Evolutionary conservation across 441 rosid species (phyloP).

Genomic region (Aquilaria agallochum): DNA sequence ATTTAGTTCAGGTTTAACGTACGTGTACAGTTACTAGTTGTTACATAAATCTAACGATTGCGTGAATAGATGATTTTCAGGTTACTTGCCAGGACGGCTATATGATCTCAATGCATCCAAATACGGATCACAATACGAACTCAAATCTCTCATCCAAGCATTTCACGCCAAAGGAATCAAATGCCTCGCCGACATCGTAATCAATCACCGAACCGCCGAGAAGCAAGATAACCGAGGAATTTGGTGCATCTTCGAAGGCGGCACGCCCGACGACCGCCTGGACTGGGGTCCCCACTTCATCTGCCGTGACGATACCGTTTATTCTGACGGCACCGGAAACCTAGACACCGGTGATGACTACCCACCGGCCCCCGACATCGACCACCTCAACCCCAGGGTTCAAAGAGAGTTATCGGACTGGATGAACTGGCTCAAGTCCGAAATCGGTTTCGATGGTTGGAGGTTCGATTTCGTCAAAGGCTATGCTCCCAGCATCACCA

Average conservation of each 20-base stretch:
- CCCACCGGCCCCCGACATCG: constrained; percentile 67
- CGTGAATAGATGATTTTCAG: constrained; percentile 18
- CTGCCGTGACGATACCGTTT: constrained; percentile 43
- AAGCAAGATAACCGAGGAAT: constrained; percentile 63
- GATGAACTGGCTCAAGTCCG: constrained; percentile 86
- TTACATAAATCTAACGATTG: no score
- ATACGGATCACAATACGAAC: constrained; percentile 55
- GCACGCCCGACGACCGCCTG: constrained; percentile 62
- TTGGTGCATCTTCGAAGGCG: constrained; percentile 76
- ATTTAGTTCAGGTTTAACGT: no score
- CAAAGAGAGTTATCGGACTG: constrained; percentile 69
- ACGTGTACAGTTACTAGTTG: no score
- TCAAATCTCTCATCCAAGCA: constrained; percentile 48
- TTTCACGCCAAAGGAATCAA: constrained; percentile 59
- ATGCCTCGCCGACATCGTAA: constrained; percentile 74
- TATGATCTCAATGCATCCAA: constrained; percentile 72
- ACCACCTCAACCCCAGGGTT: constrained; percentile 63
- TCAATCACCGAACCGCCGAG: constrained; percentile 84
- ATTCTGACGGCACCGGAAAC: constrained; percentile 63
- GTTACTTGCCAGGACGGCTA: constrained; percentile 85
- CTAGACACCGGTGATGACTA: constrained; percentile 52
- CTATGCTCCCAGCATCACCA: constrained; percentile 52
- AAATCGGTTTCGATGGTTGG: constrained; percentile 81
- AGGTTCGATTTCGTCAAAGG: constrained; percentile 72
- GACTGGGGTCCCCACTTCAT: constrained; percentile 85